phyloP scores from a whole-genome alignment of 2,329 filamentous ascomycete genomes.

The Pyrenophora teres region DNA sequence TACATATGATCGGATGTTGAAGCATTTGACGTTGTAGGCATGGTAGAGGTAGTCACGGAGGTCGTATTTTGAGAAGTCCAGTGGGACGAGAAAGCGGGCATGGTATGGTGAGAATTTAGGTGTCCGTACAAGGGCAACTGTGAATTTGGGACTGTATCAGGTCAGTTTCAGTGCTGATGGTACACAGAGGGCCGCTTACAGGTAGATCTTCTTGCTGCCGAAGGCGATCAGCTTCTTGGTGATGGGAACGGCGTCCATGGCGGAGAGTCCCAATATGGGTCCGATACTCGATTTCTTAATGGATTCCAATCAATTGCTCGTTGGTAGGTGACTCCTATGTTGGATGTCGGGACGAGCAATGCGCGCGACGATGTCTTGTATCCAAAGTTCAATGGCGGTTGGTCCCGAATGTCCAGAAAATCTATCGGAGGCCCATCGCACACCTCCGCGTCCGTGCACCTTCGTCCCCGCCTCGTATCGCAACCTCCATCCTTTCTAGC shows the following conservation, averaged over 20 bases:
- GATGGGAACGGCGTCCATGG: slow-evolving; percentile 39
- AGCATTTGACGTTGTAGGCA: slow-evolving; percentile 74
- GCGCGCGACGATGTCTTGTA: slow-evolving; percentile 4
- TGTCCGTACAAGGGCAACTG: slow-evolving; percentile 76
- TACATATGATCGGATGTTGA: slow-evolving; percentile 76
- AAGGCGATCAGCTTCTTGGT: slow-evolving; percentile 43
- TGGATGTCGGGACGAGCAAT: neutral
- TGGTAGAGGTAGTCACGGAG: slow-evolving; percentile 92
- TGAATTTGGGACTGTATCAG: slow-evolving; percentile 72
- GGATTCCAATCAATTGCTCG: neutral
- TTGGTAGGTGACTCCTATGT: no score
- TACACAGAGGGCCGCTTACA: slow-evolving; percentile 44
- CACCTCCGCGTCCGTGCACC: slow-evolving; percentile 15
- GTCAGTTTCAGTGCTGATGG: slow-evolving; percentile 12
- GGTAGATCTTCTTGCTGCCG: slow-evolving; percentile 54
- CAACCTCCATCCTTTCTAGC: neutral
- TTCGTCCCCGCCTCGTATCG: neutral
- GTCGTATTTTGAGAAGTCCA: slow-evolving; percentile 95
- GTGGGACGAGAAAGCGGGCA: slow-evolving; percentile 87
- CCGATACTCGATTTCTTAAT: no score
- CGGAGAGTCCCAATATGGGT: neutral
- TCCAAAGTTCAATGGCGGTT: slow-evolving; percentile 4
- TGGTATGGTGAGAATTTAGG: slow-evolving; percentile 74
- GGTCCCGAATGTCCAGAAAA: slow-evolving; percentile 20
- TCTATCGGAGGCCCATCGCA: slow-evolving; percentile 14